These are phyloP conservation scores for Jacaranda mimosifolia DNA, from an alignment of 257 asterid genomes.

Conservation along the genomic window DNA sequence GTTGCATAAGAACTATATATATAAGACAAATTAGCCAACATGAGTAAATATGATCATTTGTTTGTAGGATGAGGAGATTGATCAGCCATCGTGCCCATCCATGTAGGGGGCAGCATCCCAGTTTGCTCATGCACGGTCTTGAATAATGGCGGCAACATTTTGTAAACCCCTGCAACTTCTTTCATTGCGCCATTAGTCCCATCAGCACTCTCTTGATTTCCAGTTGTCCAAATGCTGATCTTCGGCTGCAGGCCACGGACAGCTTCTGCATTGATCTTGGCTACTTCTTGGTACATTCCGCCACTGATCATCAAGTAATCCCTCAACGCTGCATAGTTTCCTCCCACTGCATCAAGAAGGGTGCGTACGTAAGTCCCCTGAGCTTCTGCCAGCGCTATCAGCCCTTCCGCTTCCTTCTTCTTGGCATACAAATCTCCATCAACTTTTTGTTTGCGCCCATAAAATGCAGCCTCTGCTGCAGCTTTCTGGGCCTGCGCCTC, in stretches of 20 bases:
- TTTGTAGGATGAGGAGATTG: constrained; percentile 7
- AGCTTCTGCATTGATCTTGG: constrained; percentile 65
- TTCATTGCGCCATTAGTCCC: constrained; percentile 47
- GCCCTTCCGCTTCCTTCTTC: constrained; percentile 74
- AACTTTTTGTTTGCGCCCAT: constrained; percentile 46
- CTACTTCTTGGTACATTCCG: constrained; percentile 63
- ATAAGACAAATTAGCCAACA: too few species aligned
- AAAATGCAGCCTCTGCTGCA: constrained; percentile 60
- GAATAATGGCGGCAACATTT: constrained; percentile 69
- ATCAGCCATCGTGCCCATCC: constrained; percentile 56
- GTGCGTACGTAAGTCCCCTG: constrained; percentile 60
- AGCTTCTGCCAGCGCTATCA: constrained; percentile 66
- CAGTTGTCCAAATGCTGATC: constrained; percentile 71
- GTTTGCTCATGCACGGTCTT: constrained; percentile 75
- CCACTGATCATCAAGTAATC: constrained; percentile 72
- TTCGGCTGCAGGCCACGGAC: constrained; percentile 69
- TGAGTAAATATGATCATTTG: neutral
- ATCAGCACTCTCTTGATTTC: constrained; percentile 20
- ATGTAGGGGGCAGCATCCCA: constrained; percentile 75
- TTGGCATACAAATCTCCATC: constrained; percentile 67
- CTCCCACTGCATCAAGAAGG: constrained; percentile 61
- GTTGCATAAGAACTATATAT: too few species aligned
- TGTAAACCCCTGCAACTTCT: constrained; percentile 66
- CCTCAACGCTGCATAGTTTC: constrained; percentile 59
- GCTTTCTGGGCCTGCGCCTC: constrained; percentile 64